phyloP scores from a whole-genome alignment of 495 filamentous ascomycete genomes.

The Xylaria grammica region DNA sequence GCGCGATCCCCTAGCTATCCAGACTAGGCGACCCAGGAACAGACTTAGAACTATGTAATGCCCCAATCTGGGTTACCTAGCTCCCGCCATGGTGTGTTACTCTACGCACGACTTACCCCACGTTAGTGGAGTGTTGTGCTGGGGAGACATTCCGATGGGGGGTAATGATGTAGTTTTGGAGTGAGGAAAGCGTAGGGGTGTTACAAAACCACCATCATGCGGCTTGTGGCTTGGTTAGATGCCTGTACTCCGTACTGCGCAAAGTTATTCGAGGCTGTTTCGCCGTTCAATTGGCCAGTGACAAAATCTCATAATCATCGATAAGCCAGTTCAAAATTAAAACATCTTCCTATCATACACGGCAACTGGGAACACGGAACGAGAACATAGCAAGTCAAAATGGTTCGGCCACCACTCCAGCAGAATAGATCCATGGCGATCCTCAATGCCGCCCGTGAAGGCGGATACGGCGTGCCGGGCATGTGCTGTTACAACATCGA shows the following conservation, averaged over 20 bases:
- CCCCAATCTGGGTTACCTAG: neutral
- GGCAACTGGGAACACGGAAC: neutral
- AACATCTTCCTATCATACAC: neutral
- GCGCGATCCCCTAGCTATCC: neutral
- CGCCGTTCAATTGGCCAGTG: neutral
- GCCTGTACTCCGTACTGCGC: neutral
- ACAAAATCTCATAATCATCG: neutral
- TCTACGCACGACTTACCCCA: conserved; percentile 9
- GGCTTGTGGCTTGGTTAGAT: neutral
- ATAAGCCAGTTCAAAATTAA: neutral
- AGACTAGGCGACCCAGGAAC: neutral
- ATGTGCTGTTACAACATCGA: conserved; percentile 91
- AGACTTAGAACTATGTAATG: neutral
- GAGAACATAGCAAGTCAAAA: conserved; percentile 35
- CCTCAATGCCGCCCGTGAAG: conserved; percentile 67
- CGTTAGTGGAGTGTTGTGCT: conserved; percentile 14
- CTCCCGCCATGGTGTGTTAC: neutral
- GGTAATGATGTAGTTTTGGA: neutral
- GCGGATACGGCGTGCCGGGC: conserved; percentile 72
- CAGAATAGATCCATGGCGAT: conserved; percentile 71
- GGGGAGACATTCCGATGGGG: conserved; percentile 2
- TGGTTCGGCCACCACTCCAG: conserved; percentile 54
- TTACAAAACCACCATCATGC: conserved; percentile 1
- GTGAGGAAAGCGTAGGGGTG: neutral
- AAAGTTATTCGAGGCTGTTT: neutral